phyloP scores from a whole-genome alignment of 73 alveolate species.

The Blepharisma stoltei region DNA sequence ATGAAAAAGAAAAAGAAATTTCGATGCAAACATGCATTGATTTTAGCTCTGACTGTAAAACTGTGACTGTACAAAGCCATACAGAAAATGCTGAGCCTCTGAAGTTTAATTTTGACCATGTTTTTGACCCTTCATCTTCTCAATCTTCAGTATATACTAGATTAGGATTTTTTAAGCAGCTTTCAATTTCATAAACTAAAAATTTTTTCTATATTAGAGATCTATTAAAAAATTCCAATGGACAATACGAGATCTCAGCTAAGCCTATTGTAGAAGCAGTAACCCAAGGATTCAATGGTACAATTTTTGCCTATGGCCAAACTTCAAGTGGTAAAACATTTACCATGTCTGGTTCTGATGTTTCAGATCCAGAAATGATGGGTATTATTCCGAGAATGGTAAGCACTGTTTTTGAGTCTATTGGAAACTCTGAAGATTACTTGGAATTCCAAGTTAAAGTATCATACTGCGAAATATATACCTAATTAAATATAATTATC shows the following conservation, averaged over 20 bases:
- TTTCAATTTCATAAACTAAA: conserved; percentile 62
- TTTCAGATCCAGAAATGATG: conserved; percentile 52
- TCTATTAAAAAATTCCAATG: conserved; percentile 60
- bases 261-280: conserved; percentile 49
- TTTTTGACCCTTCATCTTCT: too few species aligned
- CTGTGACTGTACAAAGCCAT: too few species aligned
- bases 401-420: conserved; percentile 46
- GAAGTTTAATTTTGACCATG: not conserved
- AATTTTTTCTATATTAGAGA: conserved; percentile 62
- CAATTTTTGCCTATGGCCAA: conserved; percentile 77
- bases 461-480: conserved; percentile 85
- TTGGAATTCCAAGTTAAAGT: conserved; percentile 84
- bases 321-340: conserved; percentile 71
- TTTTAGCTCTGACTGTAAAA: too few species aligned
- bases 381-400: conserved; percentile 76
- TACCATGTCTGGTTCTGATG: conserved; percentile 71
- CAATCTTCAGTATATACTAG: not conserved
- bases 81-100: too few species aligned
- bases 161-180: too few species aligned
- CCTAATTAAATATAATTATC: conserved; percentile 52
- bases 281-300: conserved; percentile 74
- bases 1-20: conserved; percentile 39
- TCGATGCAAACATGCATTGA: too few species aligned
- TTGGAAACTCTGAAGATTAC: conserved; percentile 71
- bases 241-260: conserved; percentile 54